phyloP scores from a whole-genome alignment of 164 flowering plant species.

The Dillenia suffruticosa region DNA sequence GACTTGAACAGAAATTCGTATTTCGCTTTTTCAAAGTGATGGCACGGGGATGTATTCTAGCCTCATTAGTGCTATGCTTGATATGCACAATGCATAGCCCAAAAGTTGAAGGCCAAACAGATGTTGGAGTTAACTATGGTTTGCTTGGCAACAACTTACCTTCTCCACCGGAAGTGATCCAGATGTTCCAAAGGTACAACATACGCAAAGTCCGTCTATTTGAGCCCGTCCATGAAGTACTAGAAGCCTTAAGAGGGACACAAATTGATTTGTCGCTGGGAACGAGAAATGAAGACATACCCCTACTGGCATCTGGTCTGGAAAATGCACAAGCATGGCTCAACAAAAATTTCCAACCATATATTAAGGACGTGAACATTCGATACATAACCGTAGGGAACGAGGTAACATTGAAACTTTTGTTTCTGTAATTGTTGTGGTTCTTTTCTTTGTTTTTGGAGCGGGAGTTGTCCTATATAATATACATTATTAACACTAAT shows the following conservation, averaged over 20 bases:
- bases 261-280: slow-evolving; percentile 13
- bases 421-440: not conserved
- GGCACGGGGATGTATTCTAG: too few relatives aligned
- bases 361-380: slow-evolving; percentile 1
- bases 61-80: too few relatives aligned
- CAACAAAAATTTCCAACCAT: slow-evolving; percentile 18
- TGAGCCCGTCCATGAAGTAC: slow-evolving; percentile 3
- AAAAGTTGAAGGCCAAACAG: not conserved
- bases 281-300: slow-evolving; percentile 20
- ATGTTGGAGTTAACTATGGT: slow-evolving; percentile 10
- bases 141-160: slow-evolving; percentile 6
- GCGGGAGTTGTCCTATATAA: too few relatives aligned
- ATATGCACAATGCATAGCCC: too few relatives aligned
- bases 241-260: slow-evolving; percentile 2
- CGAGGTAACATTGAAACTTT: not conserved
- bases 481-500: too few relatives aligned
- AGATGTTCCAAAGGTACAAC: not conserved
- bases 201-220: slow-evolving; percentile 3
- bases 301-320: slow-evolving; percentile 10
- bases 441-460: not conserved
- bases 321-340: slow-evolving; percentile 13
- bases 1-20: too few relatives aligned
- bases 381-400: not conserved
- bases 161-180: slow-evolving; percentile 1
- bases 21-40: too few relatives aligned